These are phyloP conservation scores for Fusarium sp. DNA, from an alignment of 2,329 filamentous ascomycete genomes.

Conservation along the genomic window DNA sequence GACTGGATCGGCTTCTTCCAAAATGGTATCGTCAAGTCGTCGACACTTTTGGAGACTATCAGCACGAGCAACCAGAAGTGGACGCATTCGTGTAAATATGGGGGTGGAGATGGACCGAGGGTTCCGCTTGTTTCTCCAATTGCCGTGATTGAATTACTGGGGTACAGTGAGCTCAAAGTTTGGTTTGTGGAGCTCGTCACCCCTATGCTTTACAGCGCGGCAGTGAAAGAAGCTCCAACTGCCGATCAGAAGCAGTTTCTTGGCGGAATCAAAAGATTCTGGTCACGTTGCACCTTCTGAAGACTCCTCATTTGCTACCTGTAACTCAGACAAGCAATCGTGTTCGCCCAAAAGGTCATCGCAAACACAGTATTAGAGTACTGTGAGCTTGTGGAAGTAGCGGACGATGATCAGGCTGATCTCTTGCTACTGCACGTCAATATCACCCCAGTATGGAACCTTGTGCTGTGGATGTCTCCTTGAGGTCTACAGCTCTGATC, in stretches of 20 bases:
- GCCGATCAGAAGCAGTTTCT: slow-evolving; percentile 14
- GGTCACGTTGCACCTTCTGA: neutral
- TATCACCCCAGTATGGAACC: slow-evolving; percentile 6
- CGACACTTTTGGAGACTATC: slow-evolving; percentile 6
- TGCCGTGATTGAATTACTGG: slow-evolving; percentile 30
- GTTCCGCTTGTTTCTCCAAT: slow-evolving; percentile 30
- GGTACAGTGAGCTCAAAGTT: slow-evolving; percentile 11
- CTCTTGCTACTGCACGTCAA: slow-evolving; percentile 10
- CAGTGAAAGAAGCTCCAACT: neutral
- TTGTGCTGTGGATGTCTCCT: neutral
- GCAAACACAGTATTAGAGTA: slow-evolving; percentile 10
- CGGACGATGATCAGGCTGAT: slow-evolving; percentile 25
- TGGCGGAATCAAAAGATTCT: neutral
- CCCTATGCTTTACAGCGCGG: neutral
- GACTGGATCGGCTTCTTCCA: slow-evolving; percentile 14
- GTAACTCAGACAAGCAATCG: neutral
- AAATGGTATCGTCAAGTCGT: slow-evolving; percentile 11
- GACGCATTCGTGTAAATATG: slow-evolving; percentile 26
- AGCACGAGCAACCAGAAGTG: slow-evolving; percentile 11
- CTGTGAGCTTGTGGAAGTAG: slow-evolving; percentile 9
- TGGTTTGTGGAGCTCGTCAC: neutral
- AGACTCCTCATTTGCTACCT: neutral
- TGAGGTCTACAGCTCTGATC: neutral
- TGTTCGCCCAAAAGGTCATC: neutral
- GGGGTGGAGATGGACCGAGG: slow-evolving; percentile 26